A percentile compares a stretch with the other conserved stretches of the same genome.
Conservation (phyloP, 2,329 filamentous ascomycete species). For the Diaporthe vaccinii region DNA sequence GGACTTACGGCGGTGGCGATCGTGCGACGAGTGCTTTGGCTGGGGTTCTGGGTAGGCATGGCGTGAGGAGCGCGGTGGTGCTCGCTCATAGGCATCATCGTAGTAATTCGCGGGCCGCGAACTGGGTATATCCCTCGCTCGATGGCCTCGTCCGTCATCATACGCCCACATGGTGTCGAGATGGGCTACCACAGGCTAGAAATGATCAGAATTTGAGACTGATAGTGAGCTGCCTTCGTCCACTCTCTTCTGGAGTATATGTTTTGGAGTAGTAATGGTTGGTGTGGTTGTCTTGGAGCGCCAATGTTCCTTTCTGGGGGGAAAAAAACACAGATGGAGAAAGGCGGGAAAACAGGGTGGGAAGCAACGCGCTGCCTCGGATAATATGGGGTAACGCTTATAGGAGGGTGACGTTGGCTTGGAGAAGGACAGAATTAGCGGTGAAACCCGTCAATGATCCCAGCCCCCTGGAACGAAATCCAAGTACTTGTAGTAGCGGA, state of each 20-base stretch:
- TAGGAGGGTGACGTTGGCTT: slow-evolving; percentile 28
- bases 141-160: slow-evolving; percentile 36
- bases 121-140: slow-evolving; percentile 35
- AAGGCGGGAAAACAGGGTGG: slow-evolving; percentile 4
- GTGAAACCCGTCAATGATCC: slow-evolving; percentile 32
- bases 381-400: slow-evolving; percentile 14
- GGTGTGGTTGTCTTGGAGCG: neutral
- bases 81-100: slow-evolving; percentile 34
- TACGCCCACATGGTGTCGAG: slow-evolving; percentile 35
- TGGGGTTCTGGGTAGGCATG: slow-evolving; percentile 7
- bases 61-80: slow-evolving; percentile 30
- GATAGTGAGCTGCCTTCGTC: too few relatives aligned
- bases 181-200: neutral
- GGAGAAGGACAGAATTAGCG: slow-evolving; percentile 29
- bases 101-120: slow-evolving; percentile 34
- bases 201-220: neutral
- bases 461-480: slow-evolving; percentile 13
- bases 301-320: neutral
- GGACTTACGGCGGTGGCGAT: slow-evolving; percentile 39
- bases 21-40: slow-evolving; percentile 10
- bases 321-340: neutral
- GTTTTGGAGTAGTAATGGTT: neutral
- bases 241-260: neutral
- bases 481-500: neutral
- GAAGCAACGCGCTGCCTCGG: slow-evolving; percentile 5